Evolutionary conservation across 225 moss, liverwort and hornwort species (phyloP), one percentile per base, ranked within the genome.

Genomic region (Sphagnum contortum): DNA sequence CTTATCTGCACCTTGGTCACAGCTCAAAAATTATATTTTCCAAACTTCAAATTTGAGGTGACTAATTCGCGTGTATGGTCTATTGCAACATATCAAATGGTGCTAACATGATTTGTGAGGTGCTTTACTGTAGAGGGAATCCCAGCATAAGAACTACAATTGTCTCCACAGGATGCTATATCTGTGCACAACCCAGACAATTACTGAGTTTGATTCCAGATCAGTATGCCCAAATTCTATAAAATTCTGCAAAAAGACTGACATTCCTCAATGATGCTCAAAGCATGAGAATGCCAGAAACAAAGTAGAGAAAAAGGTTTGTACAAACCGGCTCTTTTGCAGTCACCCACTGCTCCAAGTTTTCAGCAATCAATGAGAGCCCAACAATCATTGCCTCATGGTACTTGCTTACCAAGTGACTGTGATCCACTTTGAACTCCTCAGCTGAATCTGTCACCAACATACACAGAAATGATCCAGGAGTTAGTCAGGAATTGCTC

Each of bases 361-460:
- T 87, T 63, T 81, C 78, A 48, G 85, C 78, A 45, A 92, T 82
- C 80, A 98, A 80, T 69, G 75, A 81, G 56, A 98, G 76, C 12
- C 92, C 88, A 56, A 92, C 83, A 55, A 92, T 77, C 65, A 92
- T 92, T 65, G 86, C 96, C 44, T 71, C 90, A 75, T 98, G 96
- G 73, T 92, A 98, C 2, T 85, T 80, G 73, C 96, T 98, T 47
- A 87, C 90, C 74, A 98, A 76, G 60, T 74, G 87, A 77, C 90
- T 98, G 67, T 90, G 92, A 69, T 98, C 92, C 61, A 91, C 67
- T 57, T 77, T 87, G 44, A 85, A 57, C 57, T 84, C 82, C 12
- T 76, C 80, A 57, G 52, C 68, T 59, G 47, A 66, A 64, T 71
- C 89, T 92, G 71, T 71, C 75, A 58, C 8, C 54, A 72, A 2